These are phyloP conservation scores for Glarea lozoyensis DNA, from an alignment of 495 filamentous ascomycete species.

Conservation along the genomic window DNA sequence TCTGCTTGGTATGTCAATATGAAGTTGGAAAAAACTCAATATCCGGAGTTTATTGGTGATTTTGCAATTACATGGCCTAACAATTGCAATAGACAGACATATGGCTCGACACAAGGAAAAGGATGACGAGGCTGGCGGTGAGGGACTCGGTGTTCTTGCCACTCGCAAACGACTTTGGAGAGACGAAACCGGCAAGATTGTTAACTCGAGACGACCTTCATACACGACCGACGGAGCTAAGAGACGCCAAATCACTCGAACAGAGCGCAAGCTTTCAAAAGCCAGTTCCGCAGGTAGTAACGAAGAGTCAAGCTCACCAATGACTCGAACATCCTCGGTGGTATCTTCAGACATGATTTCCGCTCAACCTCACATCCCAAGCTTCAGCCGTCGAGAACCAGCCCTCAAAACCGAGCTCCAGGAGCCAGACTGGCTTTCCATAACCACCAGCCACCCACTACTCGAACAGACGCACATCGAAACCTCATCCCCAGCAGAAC, in stretches of 20 bases:
- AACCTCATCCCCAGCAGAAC: too few relatives aligned
- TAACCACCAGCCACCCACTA: conserved; percentile 13
- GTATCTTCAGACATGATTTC: too few relatives aligned
- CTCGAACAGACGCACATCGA: too few relatives aligned
- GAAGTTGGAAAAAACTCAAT: too few relatives aligned
- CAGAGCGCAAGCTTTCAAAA: conserved; percentile 11
- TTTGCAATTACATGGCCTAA: conserved; percentile 3
- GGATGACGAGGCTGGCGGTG: conserved; percentile 51
- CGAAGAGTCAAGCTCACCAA: not conserved
- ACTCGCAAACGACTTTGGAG: conserved; percentile 52
- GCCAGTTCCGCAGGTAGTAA: not conserved
- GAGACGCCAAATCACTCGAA: conserved; percentile 10
- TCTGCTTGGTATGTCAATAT: conserved; percentile 40
- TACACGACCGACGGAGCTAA: conserved; percentile 20
- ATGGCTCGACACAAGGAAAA: conserved; percentile 50
- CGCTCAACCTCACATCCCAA: too few relatives aligned
- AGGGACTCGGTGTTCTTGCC: conserved; percentile 46
- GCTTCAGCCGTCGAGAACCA: too few relatives aligned
- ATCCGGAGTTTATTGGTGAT: not conserved
- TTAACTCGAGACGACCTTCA: conserved; percentile 32
- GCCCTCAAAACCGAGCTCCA: too few relatives aligned
- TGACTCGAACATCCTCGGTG: not conserved
- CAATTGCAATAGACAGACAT: conserved; percentile 38
- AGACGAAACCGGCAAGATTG: conserved; percentile 45
- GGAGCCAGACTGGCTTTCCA: conserved; percentile 7